Evolutionary conservation across 2,329 filamentous ascomycete genomes (phyloP).

Genomic region (Colletotrichum endophyticum): DNA sequence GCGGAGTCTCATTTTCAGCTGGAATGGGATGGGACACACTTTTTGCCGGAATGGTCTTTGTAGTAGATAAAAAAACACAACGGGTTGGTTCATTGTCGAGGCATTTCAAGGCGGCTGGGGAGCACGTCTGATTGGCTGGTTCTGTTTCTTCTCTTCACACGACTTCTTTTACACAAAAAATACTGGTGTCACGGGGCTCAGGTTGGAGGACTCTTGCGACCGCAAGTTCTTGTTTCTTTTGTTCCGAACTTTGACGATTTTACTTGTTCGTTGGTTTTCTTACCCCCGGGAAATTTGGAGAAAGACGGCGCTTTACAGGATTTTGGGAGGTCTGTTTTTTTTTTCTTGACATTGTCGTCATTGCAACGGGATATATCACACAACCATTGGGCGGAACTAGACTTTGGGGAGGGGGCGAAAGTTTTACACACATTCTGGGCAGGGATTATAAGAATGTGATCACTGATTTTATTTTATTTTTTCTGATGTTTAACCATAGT

Average conservation of each 20-base stretch:
- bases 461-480: neutral
- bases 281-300: neutral
- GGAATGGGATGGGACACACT: slow-evolving; percentile 13
- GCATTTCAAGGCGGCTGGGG: slow-evolving; percentile 8
- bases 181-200: slow-evolving; percentile 1
- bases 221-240: neutral
- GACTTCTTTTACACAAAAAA: neutral
- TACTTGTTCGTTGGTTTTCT: neutral
- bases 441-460: slow-evolving; percentile 13
- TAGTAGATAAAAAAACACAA: slow-evolving; percentile 14
- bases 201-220: neutral
- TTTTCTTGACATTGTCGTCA: neutral
- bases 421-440: slow-evolving; percentile 12
- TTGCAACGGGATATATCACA: neutral
- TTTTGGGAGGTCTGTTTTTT: neutral
- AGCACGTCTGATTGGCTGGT: neutral
- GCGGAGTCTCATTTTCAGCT: slow-evolving; percentile 12
- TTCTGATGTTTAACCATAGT: slow-evolving; percentile 9
- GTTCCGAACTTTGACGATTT: neutral
- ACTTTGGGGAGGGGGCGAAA: neutral
- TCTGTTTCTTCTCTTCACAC: neutral
- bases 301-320: slow-evolving; percentile 16
- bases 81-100: neutral
- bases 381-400: slow-evolving; percentile 12
- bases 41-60: slow-evolving; percentile 1